phyloP scores from a whole-genome alignment of 352 stramenopile species.

The Halophytophthora batemanensis region DNA sequence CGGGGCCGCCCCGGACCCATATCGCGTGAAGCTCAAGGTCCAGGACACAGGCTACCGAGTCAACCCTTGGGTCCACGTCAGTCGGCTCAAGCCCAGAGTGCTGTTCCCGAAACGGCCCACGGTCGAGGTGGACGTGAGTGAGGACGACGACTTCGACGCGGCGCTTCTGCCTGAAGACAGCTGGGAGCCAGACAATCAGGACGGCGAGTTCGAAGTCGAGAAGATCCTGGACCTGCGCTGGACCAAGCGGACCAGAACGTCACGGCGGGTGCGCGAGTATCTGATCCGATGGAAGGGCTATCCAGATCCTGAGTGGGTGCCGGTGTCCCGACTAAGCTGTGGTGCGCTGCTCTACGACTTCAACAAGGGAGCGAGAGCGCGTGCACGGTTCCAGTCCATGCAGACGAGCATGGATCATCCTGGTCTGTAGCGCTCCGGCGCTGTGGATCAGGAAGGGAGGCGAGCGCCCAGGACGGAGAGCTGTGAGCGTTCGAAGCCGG shows the following conservation, averaged over 20 bases:
- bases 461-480: too few species aligned
- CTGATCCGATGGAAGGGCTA: conserved; percentile 2
- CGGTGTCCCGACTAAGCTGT: conserved; percentile 4
- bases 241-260: neutral
- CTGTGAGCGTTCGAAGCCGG: too few species aligned
- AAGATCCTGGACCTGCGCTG: neutral
- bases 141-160: conserved; percentile 16
- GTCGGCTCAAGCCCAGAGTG: conserved; percentile 7
- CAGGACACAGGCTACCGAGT: conserved; percentile 7
- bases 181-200: neutral
- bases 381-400: neutral
- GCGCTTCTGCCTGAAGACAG: conserved; percentile 7
- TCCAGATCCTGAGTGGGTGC: neutral
- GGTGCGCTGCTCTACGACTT: conserved; percentile 7
- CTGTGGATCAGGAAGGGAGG: too few species aligned
- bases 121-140: neutral
- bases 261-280: neutral
- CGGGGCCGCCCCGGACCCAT: conserved; percentile 4
- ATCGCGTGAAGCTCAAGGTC: conserved; percentile 4
- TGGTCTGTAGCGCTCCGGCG: too few species aligned
- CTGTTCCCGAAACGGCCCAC: neutral
- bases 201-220: conserved; percentile 8
- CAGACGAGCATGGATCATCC: too few species aligned
- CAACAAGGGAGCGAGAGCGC: neutral
- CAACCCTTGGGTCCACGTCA: conserved; percentile 16